phyloP scores from a whole-genome alignment of 78 protist species.

The Chrysochromulina parva region DNA sequence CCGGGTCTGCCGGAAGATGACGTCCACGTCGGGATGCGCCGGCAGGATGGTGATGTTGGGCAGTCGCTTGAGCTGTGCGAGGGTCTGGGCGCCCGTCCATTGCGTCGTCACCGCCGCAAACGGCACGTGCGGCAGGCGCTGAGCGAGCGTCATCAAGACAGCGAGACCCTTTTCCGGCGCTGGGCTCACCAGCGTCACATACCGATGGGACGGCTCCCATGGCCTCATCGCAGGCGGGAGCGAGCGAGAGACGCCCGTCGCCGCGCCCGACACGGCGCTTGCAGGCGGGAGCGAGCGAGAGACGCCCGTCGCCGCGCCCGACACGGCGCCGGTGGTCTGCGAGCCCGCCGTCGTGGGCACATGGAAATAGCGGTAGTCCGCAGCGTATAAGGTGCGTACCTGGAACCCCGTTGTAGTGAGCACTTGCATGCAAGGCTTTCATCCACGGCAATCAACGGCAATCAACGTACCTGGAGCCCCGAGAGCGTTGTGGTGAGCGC shows the following conservation, averaged over 20 bases:
- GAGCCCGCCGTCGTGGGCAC: neutral
- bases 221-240: neutral
- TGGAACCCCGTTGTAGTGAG: too few relatives aligned
- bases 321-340: neutral
- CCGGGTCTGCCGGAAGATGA: neutral
- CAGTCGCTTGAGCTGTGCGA: neutral
- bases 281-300: neutral
- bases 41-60: neutral
- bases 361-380: neutral
- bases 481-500: too few relatives aligned
- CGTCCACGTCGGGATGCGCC: neutral
- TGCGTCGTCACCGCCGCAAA: neutral
- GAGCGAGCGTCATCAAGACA: neutral
- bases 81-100: neutral
- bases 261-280: neutral
- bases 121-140: neutral
- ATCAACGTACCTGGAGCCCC: too few relatives aligned
- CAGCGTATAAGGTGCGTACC: neutral
- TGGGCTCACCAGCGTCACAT: conserved; percentile 6
- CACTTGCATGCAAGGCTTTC: too few relatives aligned
- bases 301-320: too few relatives aligned
- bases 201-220: neutral
- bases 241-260: too few relatives aligned
- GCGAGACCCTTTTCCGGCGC: neutral
- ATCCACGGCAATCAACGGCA: too few relatives aligned